Evolutionary conservation across 495 filamentous ascomycete genomes (phyloP), one percentile per base, ranked within the genome.

Genomic region (Wilcoxina mikolae): DNA sequence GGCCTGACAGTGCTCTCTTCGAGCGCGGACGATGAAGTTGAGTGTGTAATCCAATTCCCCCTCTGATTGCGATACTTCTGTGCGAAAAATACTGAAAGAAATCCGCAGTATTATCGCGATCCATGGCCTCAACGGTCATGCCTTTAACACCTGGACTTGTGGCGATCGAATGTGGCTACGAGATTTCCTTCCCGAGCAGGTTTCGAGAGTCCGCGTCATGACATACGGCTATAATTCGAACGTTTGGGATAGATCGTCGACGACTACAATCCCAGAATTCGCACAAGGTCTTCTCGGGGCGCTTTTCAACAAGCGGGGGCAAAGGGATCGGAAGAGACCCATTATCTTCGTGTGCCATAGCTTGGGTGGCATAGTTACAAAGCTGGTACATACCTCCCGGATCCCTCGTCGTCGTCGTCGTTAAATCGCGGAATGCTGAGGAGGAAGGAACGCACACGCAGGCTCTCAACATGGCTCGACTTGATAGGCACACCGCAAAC

Each of bases 191-290:
- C 61, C 62, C 1, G 54, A 55, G 9, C 53, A 65, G 45, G 27
- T 68, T 7, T 58, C 64, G 9, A 55, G 51, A 23, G 59, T 65
- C 15, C 59, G 65, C 9, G 59, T 68, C 43, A 58, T 62, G 56
- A 64, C 65, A n/a, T 67, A 66, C 41, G 67, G 66, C 10, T 68
- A 61, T 44, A 60, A 60, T 20, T 33, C 0, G 39, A 56, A 31
- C 48, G 47, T 15, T n/a, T 47, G 0, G 11, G 18, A 44, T 49
- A 52, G 22, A 9, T 3, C 17, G 15, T 29, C 39, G 26, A 50
- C 42, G 5, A 18, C 60, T 9, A 45, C 29, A 2, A 60, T 60
- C 38, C 50, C 50, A 15, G 35, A 51, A 12, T 39, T 47, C 52
- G 55, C 29, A 42, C 29, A 7, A 48, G 55, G 5, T 11, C 45